Evolutionary conservation across 768 basidiomycete genomes (phyloP), one percentile per base, ranked within the genome.

Genomic region (Hydnum rufescens): DNA sequence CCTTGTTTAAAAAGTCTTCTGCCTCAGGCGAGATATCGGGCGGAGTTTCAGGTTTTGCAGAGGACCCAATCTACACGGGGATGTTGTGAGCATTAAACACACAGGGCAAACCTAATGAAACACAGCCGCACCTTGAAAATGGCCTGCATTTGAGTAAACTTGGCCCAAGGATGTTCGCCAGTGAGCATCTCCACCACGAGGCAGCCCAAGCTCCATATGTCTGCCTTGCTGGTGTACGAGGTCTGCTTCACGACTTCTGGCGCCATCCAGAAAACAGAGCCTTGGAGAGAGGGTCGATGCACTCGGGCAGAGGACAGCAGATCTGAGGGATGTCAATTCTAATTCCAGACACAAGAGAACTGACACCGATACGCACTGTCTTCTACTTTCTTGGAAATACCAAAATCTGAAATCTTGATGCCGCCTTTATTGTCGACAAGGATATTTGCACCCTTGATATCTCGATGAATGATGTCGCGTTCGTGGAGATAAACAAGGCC

Each of bases 221-320:
- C 92, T 4, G 90, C 89, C 61, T 92, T 92, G 55, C 71, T 74
- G 5, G 89, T 92, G 62, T 95, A 87, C 0, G 79, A 76, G 25
- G 80, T 89, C 68, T 99, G 95, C 62, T 92, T 92, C 54, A 97
- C 95, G 19, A 96, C 89, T 65, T 96, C 93, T 0, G 93, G 93
- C 0, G 93, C 93, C 93, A 97, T 96, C 93, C 93, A 97, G 67
- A 95, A 97, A 6, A 96, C 92, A 1, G 90, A 95, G 2, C 95
- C 95, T 64, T 97, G 95, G 3, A 97, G 68, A 1, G 95, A 97
- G 3, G 89, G 86, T 4, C 95, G 74, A 62, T 96, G 82, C 42
- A 79, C 74, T 23, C 82, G 78, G 39, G 57, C 54, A 31, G 53
- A 82, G 78, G 6, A 79, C 79, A 23, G 68, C 68, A 23, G 60